These are phyloP conservation scores for Mortierella sp. DNA, from an alignment of 371 early-diverging fungal genomes.

Conservation along the genomic window DNA sequence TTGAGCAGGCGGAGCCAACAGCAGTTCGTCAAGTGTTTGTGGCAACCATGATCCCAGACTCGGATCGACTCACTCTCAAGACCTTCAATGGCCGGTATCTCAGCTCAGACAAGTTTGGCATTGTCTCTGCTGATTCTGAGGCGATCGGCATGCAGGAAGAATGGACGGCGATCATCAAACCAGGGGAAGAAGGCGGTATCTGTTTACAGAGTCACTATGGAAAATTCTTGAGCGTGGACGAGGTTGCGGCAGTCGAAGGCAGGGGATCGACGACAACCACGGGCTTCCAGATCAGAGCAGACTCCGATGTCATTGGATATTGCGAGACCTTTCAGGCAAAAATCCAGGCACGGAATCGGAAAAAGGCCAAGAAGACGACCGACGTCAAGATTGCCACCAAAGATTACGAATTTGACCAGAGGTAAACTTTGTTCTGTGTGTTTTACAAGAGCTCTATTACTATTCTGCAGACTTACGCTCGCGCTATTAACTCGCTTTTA, in stretches of 20 bases:
- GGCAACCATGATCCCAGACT: constrained; percentile 67
- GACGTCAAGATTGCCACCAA: constrained; percentile 57
- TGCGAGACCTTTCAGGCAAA: constrained; percentile 78
- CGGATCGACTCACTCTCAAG: constrained; percentile 70
- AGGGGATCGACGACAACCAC: constrained; percentile 48
- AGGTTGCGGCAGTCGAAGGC: constrained; percentile 57
- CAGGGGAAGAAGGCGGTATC: constrained; percentile 74
- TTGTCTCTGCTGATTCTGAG: constrained; percentile 75
- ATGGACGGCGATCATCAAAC: constrained; percentile 74
- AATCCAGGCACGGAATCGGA: constrained; percentile 70
- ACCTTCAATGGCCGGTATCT: constrained; percentile 77
- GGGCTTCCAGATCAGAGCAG: constrained; percentile 71
- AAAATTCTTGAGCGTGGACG: constrained; percentile 72
- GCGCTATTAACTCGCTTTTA: neutral
- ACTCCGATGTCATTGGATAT: constrained; percentile 79
- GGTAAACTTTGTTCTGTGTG: constrained; percentile 35
- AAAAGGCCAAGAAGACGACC: constrained; percentile 53
- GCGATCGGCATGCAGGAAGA: constrained; percentile 87
- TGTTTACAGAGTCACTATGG: constrained; percentile 73
- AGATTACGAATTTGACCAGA: constrained; percentile 61
- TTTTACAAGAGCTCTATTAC: too few relatives aligned
- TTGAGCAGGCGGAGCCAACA: constrained; percentile 67
- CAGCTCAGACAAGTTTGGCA: constrained; percentile 85
- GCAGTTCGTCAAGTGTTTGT: constrained; percentile 81
- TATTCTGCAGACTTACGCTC: neutral